Evolutionary conservation across 176 grass and related monocot species (phyloP).

Genomic region (Triticum turgidum): DNA sequence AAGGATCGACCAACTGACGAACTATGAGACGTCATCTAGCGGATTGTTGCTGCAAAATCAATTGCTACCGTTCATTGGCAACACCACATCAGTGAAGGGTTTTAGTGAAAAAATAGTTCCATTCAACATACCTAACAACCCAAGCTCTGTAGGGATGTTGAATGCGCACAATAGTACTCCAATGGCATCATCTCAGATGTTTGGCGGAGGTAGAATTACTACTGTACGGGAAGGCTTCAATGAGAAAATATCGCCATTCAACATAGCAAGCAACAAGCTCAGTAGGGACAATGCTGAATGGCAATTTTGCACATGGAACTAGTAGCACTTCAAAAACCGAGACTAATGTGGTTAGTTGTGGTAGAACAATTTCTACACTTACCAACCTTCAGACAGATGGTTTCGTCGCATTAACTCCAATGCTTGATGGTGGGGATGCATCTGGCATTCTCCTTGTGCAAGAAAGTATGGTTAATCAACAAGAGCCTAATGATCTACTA

Average conservation of each 20-base stretch:
- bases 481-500: not conserved
- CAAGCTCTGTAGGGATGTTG: not conserved
- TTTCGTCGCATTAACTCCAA: not conserved
- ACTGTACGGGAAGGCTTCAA: no score
- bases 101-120: not conserved
- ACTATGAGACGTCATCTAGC: not conserved
- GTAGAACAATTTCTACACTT: slow-evolving; percentile 4
- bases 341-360: not conserved
- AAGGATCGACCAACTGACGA: not conserved
- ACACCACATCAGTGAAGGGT: not conserved
- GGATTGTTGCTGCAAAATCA: not conserved
- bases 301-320: no score
- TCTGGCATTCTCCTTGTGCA: not conserved
- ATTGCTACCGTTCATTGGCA: not conserved
- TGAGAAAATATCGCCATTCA: no score
- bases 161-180: no score
- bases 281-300: no score
- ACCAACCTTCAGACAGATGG: not conserved
- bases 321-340: no score
- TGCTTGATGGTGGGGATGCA: not conserved
- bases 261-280: no score
- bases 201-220: not conserved
- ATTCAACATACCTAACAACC: slow-evolving; percentile 8
- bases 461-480: not conserved
- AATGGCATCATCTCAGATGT: not conserved